Conservation (phyloP, 2,329 filamentous ascomycete genomes). For the Monosporascus sp. region DNA sequence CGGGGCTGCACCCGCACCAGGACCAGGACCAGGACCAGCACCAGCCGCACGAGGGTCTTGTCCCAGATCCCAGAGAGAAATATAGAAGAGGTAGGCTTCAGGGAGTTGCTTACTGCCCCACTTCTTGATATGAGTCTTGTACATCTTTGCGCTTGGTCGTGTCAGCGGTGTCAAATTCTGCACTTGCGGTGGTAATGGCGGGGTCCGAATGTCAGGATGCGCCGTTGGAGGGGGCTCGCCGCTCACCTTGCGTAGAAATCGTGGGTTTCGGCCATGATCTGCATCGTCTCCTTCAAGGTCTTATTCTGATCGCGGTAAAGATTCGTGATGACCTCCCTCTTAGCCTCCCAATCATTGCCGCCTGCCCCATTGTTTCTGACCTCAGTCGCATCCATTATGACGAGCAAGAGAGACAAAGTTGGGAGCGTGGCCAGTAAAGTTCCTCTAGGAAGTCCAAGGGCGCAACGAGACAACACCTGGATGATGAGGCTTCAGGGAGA, state of each 20-base stretch:
- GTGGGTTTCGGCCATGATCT: conserved; percentile 22
- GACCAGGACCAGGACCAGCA: too few species aligned
- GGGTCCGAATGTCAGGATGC: neutral
- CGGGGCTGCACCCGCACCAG: neutral
- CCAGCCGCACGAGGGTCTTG: neutral
- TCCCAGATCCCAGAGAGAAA: neutral
- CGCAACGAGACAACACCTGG: neutral
- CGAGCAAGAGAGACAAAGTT: neutral
- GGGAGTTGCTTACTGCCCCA: conserved; percentile 16
- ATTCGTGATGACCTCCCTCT: neutral
- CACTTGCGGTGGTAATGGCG: neutral
- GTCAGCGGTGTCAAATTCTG: conserved; percentile 1
- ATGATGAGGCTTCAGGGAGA: neutral
- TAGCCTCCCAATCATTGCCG: conserved; percentile 1
- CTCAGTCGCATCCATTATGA: neutral
- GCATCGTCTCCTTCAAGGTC: conserved; percentile 25
- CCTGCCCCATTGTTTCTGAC: neutral
- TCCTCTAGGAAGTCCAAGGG: too few species aligned
- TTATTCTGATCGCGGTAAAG: conserved; percentile 22
- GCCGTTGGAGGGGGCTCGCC: neutral
- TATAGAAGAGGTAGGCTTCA: neutral
- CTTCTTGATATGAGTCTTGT: conserved; percentile 25
- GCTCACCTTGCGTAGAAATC: conserved; percentile 49
- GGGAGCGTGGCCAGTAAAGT: too few species aligned
- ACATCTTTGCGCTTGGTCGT: conserved; percentile 22